Evolutionary conservation across 441 rosid genomes (phyloP), one percentile per base, ranked within the genome.

Genomic region (Erysimum cheiri): DNA sequence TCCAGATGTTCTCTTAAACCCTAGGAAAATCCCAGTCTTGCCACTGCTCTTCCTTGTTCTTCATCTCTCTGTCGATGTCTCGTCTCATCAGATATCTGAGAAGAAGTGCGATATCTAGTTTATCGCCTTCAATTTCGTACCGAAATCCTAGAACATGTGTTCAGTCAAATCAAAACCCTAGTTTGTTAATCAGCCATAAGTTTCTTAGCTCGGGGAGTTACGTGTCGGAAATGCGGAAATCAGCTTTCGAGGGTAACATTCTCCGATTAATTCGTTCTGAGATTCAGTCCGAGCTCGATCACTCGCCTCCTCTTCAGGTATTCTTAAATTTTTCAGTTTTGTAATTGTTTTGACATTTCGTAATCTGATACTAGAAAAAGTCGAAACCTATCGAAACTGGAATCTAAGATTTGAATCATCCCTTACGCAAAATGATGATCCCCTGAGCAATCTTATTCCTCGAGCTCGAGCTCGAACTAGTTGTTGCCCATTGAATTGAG

Each of bases 231-330:
- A 84, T 81, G 89, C 83, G 88, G 56, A 84, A 81, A 19, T 71
- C 88, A 5, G 92, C 94, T 3, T 77, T 88, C 60, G 78, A 85
- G 64, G 85, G 76, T 33, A 82, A 81, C 69, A 77, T 90, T 64
- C 78, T 77, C 64, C 80, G 92, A 24, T 79, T 80, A 24, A 72
- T 86, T 17, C 83, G 89, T 3, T 66, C 74, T 8, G 92, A 88
- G 67, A 84, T 86, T 36, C 86, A 80, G 36, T 85, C 82, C 62
- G 96, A 88, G 78, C 82, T 81, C 58, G 81, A 86, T 5, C 81
- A 52, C 41, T 75, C 67, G 15, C 80, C 89, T 62, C 85, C 82
- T 7, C 71, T 60, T 58, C 83, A 80, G 78, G 90, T 90, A 43
- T 29, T 26, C n/a, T 66, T 0, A 35, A n/a, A n/a, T n/a, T n/a